Conservation (phyloP, 179 eudicot species). For the Amaranthus tricolor region DNA sequence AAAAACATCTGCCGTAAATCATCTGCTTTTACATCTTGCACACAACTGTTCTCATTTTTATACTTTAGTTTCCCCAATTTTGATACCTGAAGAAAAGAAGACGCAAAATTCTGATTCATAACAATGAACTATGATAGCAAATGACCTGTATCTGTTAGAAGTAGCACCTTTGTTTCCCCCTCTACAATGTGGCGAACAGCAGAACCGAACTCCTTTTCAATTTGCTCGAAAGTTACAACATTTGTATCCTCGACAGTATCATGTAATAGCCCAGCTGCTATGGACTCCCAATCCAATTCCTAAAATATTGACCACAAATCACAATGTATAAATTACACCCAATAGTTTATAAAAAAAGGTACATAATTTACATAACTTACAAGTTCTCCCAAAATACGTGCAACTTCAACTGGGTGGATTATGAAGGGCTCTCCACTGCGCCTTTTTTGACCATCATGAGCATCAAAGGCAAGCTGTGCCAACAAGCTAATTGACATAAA, state of each 20-base stretch:
- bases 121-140: neutral
- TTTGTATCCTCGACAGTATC: constrained; percentile 98
- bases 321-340: constrained; percentile 15
- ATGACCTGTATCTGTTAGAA: constrained; percentile 9
- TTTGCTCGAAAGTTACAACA: constrained; percentile 80
- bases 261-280: constrained; percentile 96
- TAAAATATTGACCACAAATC: constrained; percentile 32
- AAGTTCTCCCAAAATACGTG: constrained; percentile 92
- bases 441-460: constrained; percentile 95
- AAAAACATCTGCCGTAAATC: constrained; percentile 96
- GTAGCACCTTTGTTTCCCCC: constrained; percentile 94
- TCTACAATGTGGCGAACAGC: constrained; percentile 93
- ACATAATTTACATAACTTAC: constrained; percentile 44
- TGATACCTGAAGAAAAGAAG: constrained; percentile 61
- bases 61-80: constrained; percentile 92
- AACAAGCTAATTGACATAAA: constrained; percentile 27
- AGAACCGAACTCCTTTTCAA: constrained; percentile 82
- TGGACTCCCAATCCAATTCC: constrained; percentile 99
- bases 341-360: neutral
- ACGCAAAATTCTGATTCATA: neutral
- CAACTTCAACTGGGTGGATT: constrained; percentile 97
- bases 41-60: constrained; percentile 66
- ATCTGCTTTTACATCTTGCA: constrained; percentile 92
- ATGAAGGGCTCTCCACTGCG: constrained; percentile 99
- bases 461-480: constrained; percentile 89